These are phyloP conservation scores for Pharnaceum exiguum DNA, from an alignment of 148 eudicot genomes.

Conservation along the genomic window DNA sequence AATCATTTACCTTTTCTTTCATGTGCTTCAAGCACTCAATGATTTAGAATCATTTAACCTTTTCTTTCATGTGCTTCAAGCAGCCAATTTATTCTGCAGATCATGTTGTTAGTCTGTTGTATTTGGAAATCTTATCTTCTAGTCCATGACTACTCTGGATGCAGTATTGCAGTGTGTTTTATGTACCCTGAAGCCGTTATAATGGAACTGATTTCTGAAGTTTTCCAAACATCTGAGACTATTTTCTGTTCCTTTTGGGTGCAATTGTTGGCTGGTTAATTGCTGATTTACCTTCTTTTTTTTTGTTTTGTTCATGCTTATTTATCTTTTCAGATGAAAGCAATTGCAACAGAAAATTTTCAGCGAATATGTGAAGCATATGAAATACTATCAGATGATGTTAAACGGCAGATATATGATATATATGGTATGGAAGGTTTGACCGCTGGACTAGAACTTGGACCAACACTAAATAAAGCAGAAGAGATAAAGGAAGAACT, in stretches of 20 bases:
- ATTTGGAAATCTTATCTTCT: no score
- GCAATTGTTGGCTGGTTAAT: background rate
- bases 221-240: background rate
- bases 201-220: background rate
- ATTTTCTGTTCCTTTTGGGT: constrained; percentile 3
- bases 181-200: background rate
- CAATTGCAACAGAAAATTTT: constrained; percentile 88
- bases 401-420: constrained; percentile 88
- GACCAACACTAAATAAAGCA: constrained; percentile 72
- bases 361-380: constrained; percentile 98
- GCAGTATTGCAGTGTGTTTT: background rate
- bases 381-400: constrained; percentile 86
- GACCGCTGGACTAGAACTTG: constrained; percentile 90
- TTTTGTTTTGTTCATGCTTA: background rate
- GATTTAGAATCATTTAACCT: no score
- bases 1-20: no score
- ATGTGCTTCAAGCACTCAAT: no score
- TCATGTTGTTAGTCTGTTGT: no score
- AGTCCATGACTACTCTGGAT: no score
- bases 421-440: constrained; percentile 97
- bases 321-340: constrained; percentile 70
- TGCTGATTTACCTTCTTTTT: background rate
- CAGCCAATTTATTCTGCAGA: no score
- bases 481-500: constrained; percentile 95
- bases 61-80: no score